phyloP scores from a whole-genome alignment of 371 early-diverging fungal species.

The Smittium mucronatum region DNA sequence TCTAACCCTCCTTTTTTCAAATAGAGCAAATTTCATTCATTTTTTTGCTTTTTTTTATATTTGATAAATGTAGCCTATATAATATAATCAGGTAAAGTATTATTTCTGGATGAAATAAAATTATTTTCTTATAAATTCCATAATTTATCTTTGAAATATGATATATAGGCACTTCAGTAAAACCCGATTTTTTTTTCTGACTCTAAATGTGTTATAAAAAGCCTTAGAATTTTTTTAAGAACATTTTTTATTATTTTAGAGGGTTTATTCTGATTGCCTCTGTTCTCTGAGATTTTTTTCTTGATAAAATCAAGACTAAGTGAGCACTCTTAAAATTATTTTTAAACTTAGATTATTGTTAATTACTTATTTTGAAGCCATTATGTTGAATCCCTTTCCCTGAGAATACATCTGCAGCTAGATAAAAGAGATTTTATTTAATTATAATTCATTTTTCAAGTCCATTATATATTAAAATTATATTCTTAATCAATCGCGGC shows the following conservation, averaged over 20 bases:
- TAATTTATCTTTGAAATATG: neutral
- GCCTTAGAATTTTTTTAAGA: neutral
- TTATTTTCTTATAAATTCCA: neutral
- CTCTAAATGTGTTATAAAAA: neutral
- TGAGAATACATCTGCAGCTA: neutral
- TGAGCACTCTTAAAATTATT: neutral
- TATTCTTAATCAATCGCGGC: neutral
- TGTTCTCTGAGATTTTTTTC: neutral
- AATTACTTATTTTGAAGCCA: neutral
- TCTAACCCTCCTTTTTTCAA: neutral
- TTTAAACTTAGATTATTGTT: neutral
- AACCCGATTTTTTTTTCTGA: neutral
- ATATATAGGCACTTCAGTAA: neutral
- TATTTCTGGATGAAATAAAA: neutral
- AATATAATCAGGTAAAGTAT: neutral
- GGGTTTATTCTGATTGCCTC: neutral
- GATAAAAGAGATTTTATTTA: neutral
- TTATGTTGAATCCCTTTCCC: neutral
- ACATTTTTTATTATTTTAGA: neutral
- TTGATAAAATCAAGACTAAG: neutral
- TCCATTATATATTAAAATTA: neutral
- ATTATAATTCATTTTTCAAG: neutral
- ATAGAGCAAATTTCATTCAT: neutral
- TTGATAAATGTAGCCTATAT: neutral
- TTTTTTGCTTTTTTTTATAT: constrained; percentile 1